Base-by-base conservation (phyloP, 441 rosid genomes). In the Gossypium aridum region DNA sequence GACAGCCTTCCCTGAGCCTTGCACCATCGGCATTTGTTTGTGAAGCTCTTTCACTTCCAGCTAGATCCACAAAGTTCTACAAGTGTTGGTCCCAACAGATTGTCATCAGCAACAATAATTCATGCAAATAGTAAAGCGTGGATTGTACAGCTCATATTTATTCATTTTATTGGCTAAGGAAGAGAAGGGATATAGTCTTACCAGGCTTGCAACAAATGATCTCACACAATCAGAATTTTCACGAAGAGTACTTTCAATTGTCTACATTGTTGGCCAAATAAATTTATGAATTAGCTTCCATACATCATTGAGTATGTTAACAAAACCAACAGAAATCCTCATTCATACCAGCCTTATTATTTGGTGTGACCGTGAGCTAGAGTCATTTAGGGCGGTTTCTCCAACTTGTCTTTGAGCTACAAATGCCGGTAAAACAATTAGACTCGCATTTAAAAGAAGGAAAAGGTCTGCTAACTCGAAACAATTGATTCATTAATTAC, bases 321-420 rank as follows among this genome's bases (percentile, higher is more conserved):
- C n/a, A n/a, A 51, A 54, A 56, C n/a, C 31, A 23, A 31, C 1
- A 23, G 17, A 65, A 78, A 77, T 10, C 55, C 71, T 43, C 63
- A 68, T 56, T 47, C 49, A 53, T 77, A 96, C 99, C 94, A 96
- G 92, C 81, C 98, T 89, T 80, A 96, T 91, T 59, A 96, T 96
- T 83, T 93, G 98, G 85, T 96, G 99, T 68, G 99, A 96, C 77
- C 99, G 83, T 1, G 99, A 96, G 77, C 99, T 96, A 17, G 91
- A 88, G 83, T 96, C 98, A 80, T 96, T 96, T 79, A 96, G 87
- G 74, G 97, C 97, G 64, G 99, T 96, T 83, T 96, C 99, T 72
- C 99, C 99, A 81, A 96, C 99, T 89, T 93, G 98, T 81, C 99
- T 91, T 89, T 96, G 99, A 73, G 98, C 99, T 96, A 72, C 80